Conservation (phyloP, 495 filamentous ascomycete genomes). For the Xanthoparmelia taractica region DNA sequence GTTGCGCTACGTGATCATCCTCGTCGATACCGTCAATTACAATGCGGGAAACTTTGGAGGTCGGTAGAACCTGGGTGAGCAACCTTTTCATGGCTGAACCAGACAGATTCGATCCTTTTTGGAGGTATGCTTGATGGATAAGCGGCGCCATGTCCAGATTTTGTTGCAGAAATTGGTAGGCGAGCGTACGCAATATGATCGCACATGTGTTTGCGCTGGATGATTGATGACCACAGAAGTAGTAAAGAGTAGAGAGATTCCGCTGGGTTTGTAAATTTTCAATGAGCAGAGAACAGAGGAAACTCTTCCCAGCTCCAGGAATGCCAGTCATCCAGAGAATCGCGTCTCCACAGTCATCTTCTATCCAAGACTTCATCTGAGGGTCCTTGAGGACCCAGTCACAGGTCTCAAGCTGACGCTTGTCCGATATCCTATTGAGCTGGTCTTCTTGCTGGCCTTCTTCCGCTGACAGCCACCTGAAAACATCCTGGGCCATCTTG, state of each 20-base stretch:
- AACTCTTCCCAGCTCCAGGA: slow-evolving; percentile 19
- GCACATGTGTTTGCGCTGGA: background rate
- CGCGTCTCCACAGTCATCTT: slow-evolving; percentile 1
- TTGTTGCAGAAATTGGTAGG: slow-evolving; percentile 11
- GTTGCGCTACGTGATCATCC: background rate
- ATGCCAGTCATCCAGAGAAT: slow-evolving; percentile 18
- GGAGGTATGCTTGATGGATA: slow-evolving; percentile 10
- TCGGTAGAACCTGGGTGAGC: slow-evolving; percentile 9
- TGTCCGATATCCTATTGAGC: slow-evolving; percentile 5
- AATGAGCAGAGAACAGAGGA: slow-evolving; percentile 12
- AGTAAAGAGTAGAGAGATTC: slow-evolving; percentile 8
- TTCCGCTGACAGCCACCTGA: slow-evolving; percentile 14
- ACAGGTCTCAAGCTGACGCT: slow-evolving; percentile 9
- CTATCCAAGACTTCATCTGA: slow-evolving; percentile 11
- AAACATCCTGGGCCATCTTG: slow-evolving; percentile 5
- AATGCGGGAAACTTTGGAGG: background rate
- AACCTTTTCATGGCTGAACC: slow-evolving; percentile 5
- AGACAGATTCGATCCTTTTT: slow-evolving; percentile 4
- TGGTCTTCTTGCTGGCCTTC: slow-evolving; percentile 15
- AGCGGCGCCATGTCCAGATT: slow-evolving; percentile 11
- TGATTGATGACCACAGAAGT: slow-evolving; percentile 8
- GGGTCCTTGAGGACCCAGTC: slow-evolving; percentile 14
- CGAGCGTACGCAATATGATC: slow-evolving; percentile 12
- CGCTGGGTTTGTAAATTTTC: background rate
- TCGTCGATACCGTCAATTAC: slow-evolving; percentile 19